These are phyloP conservation scores for Monilinia vaccinii-corymbosi DNA, from an alignment of 2,329 filamentous ascomycete genomes.

Conservation along the genomic window DNA sequence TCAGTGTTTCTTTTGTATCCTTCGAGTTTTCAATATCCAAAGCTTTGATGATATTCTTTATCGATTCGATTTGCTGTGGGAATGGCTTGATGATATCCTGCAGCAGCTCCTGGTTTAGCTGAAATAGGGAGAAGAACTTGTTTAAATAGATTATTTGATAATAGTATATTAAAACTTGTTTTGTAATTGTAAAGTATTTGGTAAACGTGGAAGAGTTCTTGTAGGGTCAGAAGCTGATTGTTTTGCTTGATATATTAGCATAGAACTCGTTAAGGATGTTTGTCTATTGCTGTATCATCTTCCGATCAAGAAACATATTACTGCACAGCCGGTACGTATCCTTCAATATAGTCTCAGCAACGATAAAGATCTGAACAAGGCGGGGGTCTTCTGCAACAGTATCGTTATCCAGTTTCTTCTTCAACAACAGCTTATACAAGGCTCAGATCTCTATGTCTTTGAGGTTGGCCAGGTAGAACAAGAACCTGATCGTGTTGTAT, in stretches of 20 bases:
- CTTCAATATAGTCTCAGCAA: no score
- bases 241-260: neutral
- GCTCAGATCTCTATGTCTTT: constrained; percentile 12
- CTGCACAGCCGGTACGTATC: constrained; percentile 3
- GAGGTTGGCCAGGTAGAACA: neutral
- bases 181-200: constrained; percentile 14
- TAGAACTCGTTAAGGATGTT: constrained; percentile 16
- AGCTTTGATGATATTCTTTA: constrained; percentile 10
- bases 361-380: no score
- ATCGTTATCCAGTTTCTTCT: no score
- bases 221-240: constrained; percentile 9
- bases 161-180: constrained; percentile 15
- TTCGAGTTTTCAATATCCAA: constrained; percentile 7
- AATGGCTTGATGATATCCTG: no score
- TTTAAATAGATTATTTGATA: constrained; percentile 8
- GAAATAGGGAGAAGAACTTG: no score
- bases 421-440: constrained; percentile 12
- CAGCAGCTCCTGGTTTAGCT: no score
- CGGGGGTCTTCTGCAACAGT: no score
- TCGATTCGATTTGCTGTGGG: constrained; percentile 10
- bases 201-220: constrained; percentile 11
- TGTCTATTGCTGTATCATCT: constrained; percentile 12
- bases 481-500: constrained; percentile 7
- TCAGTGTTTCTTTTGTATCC: constrained; percentile 5
- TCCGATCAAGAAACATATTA: constrained; percentile 10